Conservation (phyloP, 2,329 filamentous ascomycete genomes). For the Cyphellophora attinorum region DNA sequence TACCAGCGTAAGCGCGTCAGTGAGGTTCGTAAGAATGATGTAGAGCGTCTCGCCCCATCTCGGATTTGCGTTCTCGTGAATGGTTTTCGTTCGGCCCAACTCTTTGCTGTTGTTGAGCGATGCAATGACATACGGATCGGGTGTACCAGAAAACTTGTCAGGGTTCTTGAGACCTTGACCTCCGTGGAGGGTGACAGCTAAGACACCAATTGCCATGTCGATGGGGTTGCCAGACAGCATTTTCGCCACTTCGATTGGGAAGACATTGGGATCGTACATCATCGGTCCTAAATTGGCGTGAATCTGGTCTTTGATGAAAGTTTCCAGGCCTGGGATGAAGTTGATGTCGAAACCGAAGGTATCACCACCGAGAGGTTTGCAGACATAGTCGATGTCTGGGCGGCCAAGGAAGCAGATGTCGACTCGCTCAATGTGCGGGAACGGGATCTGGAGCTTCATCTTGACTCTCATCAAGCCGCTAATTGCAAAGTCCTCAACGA, state of each 20-base stretch:
- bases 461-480: slow-evolving; percentile 93
- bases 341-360: slow-evolving; percentile 97
- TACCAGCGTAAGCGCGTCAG: slow-evolving; percentile 74
- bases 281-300: slow-evolving; percentile 89
- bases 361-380: slow-evolving; percentile 93
- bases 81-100: slow-evolving; percentile 78
- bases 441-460: slow-evolving; percentile 91
- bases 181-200: slow-evolving; percentile 84
- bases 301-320: slow-evolving; percentile 91
- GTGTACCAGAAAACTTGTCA: slow-evolving; percentile 83
- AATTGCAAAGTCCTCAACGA: slow-evolving; percentile 96
- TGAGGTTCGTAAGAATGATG: slow-evolving; percentile 83
- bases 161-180: slow-evolving; percentile 89
- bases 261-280: slow-evolving; percentile 97
- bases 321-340: slow-evolving; percentile 90
- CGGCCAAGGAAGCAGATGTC: slow-evolving; percentile 91
- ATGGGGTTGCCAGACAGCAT: slow-evolving; percentile 91
- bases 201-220: slow-evolving; percentile 88
- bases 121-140: slow-evolving; percentile 80
- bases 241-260: slow-evolving; percentile 97
- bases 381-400: slow-evolving; percentile 89
- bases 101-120: slow-evolving; percentile 75
- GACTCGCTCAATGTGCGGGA: slow-evolving; percentile 87
- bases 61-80: slow-evolving; percentile 76
- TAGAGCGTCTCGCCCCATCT: slow-evolving; percentile 97